These are phyloP conservation scores for Populus pruinosa DNA, from an alignment of 345 rosid genomes.

Conservation along the genomic window DNA sequence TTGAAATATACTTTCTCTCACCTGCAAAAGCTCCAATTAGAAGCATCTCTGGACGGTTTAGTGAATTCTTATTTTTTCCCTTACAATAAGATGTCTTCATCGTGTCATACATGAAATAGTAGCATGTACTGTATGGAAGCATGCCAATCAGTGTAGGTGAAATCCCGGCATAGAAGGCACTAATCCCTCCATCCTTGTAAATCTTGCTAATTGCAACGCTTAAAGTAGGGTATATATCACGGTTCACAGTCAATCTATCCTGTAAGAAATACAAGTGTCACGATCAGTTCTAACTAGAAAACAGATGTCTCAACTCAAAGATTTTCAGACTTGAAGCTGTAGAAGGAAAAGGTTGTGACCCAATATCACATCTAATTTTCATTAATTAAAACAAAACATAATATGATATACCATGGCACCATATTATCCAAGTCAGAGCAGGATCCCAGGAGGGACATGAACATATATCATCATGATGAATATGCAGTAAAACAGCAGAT, in stretches of 20 bases:
- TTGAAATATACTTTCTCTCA: constrained; percentile 21
- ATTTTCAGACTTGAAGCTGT: background rate
- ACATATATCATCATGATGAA: background rate
- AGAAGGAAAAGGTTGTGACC: background rate
- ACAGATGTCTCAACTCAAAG: background rate
- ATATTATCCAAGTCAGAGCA: background rate
- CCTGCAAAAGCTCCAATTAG: constrained; percentile 88
- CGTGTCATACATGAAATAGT: constrained; percentile 87
- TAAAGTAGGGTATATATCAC: constrained; percentile 75
- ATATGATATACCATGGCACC: background rate
- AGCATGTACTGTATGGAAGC: constrained; percentile 98
- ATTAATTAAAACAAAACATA: background rate
- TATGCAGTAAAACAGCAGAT: background rate
- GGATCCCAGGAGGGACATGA: background rate
- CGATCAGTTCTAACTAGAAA: constrained; percentile 7
- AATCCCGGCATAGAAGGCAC: constrained; percentile 83
- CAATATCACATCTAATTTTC: background rate
- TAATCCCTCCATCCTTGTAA: constrained; percentile 70
- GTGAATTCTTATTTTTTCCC: constrained; percentile 69
- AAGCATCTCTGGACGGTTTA: constrained; percentile 93
- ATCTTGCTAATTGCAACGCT: constrained; percentile 74
- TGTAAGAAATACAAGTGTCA: constrained; percentile 33
- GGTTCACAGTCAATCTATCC: constrained; percentile 95
- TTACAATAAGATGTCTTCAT: constrained; percentile 70
- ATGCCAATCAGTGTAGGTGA: constrained; percentile 85